Evolutionary conservation across 768 basidiomycete species (phyloP), one percentile per base, ranked within the genome.

Genomic region (Pulveroboletus ravenelii): DNA sequence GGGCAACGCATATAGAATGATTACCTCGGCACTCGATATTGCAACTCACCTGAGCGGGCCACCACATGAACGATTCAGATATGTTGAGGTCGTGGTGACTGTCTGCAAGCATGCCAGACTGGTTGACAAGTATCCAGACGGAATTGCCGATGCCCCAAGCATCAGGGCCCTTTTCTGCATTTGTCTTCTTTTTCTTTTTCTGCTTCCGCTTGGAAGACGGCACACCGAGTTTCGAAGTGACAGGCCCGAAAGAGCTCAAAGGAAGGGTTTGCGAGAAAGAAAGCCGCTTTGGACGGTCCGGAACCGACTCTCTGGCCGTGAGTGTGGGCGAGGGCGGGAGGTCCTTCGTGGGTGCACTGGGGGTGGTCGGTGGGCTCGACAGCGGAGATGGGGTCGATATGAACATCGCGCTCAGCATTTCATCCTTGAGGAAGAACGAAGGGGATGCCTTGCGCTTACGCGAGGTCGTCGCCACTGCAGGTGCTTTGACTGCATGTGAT

Each of bases 11-110:
- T 52, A 47, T 49, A 52, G 49, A 53, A 38, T 41, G 48, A 20
- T 41, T 23, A 37, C 42, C 6, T 20, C 36, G 12, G 30, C 10
- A 14, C 2, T 12, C 32, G 13, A 39, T 6, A 17, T 3, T n/a
- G 20, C 13, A 23, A 66, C 72, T 56, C 59, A 87, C 87, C 72
- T 77, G 75, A 27, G 74, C 84, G 18, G 87, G 87, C 87, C 87
- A 89, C 87, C 87, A 89, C 35, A 80, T 65, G 50, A 63, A 55
- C 29, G 46, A 41, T 6, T 57, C 54, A 7, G 52, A 41, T 4
- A 14, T 49, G 10, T 59, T 54, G 34, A 53, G 51, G 14, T 68
- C 66, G 12, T 52, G 64, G 3, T 60, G 62, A 18, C 60, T 65
- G 35, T 71, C 66, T 8, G 65, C 68, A 14, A 76, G 61, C 10